Conservation (phyloP, 2,329 filamentous ascomycete species). For the Colletotrichum liriopes region DNA sequence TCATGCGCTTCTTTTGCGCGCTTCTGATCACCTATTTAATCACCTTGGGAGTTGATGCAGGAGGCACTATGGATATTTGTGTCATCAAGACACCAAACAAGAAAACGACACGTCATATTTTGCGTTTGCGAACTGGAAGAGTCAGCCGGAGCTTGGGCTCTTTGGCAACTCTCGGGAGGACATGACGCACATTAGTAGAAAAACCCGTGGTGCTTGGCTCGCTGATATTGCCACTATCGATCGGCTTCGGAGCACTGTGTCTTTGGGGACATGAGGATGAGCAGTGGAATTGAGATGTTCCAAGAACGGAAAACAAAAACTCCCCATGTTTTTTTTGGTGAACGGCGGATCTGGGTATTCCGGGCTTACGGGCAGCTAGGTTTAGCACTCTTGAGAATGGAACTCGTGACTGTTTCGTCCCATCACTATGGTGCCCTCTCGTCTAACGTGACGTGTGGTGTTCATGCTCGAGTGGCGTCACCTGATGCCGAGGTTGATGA, state of each 20-base stretch:
- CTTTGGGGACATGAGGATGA: slow-evolving; percentile 37
- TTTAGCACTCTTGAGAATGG: slow-evolving; percentile 41
- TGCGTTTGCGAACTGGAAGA: slow-evolving; percentile 28
- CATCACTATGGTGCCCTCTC: slow-evolving; percentile 13
- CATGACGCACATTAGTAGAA: slow-evolving; percentile 18
- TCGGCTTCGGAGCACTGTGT: slow-evolving; percentile 39
- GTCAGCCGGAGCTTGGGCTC: slow-evolving; percentile 8
- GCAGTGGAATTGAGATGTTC: slow-evolving; percentile 22
- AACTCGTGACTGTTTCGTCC: slow-evolving; percentile 42
- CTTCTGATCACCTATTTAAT: slow-evolving; percentile 40
- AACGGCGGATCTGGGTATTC: slow-evolving; percentile 35
- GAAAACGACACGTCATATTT: slow-evolving; percentile 1
- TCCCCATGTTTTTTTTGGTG: slow-evolving; percentile 23
- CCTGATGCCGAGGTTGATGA: background rate
- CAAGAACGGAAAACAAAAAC: slow-evolving; percentile 7
- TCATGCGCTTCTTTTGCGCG: slow-evolving; percentile 23
- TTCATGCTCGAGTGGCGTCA: background rate
- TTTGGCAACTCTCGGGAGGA: slow-evolving; percentile 30
- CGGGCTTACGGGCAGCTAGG: slow-evolving; percentile 36
- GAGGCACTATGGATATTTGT: slow-evolving; percentile 18
- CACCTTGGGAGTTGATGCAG: slow-evolving; percentile 14
- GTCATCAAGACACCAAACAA: slow-evolving; percentile 6
- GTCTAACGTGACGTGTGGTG: background rate
- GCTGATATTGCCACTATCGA: slow-evolving; percentile 35
- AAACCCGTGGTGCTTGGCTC: slow-evolving; percentile 33